Evolutionary conservation across 495 filamentous ascomycete genomes (phyloP), one percentile per base, ranked within the genome.

Genomic region (Aspergillus conjunctus): DNA sequence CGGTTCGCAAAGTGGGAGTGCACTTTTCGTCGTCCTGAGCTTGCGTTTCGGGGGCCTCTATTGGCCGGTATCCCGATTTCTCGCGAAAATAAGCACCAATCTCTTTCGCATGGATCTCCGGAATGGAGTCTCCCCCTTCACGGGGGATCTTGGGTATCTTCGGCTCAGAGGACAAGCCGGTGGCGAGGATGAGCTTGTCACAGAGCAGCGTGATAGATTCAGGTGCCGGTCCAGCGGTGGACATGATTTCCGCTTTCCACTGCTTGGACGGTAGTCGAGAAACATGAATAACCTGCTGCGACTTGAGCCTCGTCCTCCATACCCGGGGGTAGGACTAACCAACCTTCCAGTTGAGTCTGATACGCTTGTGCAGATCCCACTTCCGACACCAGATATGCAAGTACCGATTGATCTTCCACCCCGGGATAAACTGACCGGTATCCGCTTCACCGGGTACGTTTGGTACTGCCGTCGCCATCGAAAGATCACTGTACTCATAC

Each of bases 121-220:
- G 80, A 1, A 71, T 74, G 0, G 62, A 1, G 21, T 51, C 53
- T 4, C 73, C 78, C 9, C 9, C 31, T 45, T 18, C 26, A 0
- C 6, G 12, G 14, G 65, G 56, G 12, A 81, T 69, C 0, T 69
- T 65, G 0, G 85, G 82, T 34, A 83, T 60, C 57, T 80, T 78
- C 2, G 86, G 82, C 18, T 79, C 68, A 0, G 82, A 86, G 7
- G 85, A 87, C 18, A 89, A 69, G 2, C 88, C 89, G 0, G 87
- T 87, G 4, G 87, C 87, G 15, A 90, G 58, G 32, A 91, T 76
- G n/a, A 92, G 75, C 66, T 87, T 91, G 15, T 71, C 66, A 37
- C 83, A 80, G 6, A 67, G 60, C 1, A 88, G 61, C 17, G 63
- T 64, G 8, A 69, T 51, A 2, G 45, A 2, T 20, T 21, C 1